Evolutionary conservation across 75 land plant genomes (phyloP), one percentile per base, ranked within the genome.

Genomic region (Adiantum capillusveneris): DNA sequence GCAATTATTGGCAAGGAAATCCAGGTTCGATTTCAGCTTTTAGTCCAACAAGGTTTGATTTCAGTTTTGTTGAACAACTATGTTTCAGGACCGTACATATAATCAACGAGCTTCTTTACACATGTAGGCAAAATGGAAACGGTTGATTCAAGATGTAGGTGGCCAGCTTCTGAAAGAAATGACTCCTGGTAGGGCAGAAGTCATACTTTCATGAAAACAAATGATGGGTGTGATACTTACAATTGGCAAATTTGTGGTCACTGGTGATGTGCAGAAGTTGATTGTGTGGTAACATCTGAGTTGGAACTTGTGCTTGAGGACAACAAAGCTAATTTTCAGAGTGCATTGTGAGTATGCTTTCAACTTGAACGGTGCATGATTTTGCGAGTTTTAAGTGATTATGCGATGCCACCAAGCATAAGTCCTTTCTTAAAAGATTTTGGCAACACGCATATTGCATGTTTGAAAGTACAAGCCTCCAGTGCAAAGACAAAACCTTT

Each of bases 41-140:
- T 3, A 34, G 3, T 34, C 9, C 37, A 34, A 3, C 37, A 5
- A 5, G 9, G 37, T 5, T 34, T 34, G 37, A 3, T 9, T 34
- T 34, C 7, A 34, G 9, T 9, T 9, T 9, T n/a, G n/a, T n/a
- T n/a, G n/a, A n/a, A n/a, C n/a, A n/a, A n/a, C n/a, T n/a, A n/a
- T n/a, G n/a, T n/a, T n/a, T n/a, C n/a, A n/a, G n/a, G n/a, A 34
- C 9, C 3, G 3, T 9, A 34, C 7, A 34, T 34, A 5, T 9
- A 34, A 9, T 34, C 7, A 46, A 46, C 22, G 50, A 46, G 17
- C 17, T 46, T 6, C 2, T 18, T 46, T 46, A n/a, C 5, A 17
- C 31, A 11, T 65, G 60, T 62, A 91, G 97, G 84, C 68, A 26
- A 75, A 83, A 25, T 80, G 77, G 83, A 83, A 76, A 65, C 53